A percentile compares a stretch with the other conserved stretches of the same genome.
phyloP scores from a whole-genome alignment of 1,284 basidiomycete species.

The Cryptococcus deneoformans region DNA sequence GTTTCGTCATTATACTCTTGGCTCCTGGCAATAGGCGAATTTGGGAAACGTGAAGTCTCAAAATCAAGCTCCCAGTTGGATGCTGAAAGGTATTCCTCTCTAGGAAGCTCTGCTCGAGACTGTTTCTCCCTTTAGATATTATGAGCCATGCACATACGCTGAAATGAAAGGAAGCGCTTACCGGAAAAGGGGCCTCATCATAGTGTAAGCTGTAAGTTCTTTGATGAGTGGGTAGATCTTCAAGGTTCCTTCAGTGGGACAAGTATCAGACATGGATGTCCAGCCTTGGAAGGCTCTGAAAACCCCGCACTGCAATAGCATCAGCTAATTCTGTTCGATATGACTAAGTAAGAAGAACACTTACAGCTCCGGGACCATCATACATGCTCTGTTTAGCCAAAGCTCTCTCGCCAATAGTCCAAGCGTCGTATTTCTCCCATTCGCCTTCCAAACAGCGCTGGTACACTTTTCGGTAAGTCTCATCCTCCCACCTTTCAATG shows the following conservation, averaged over 20 bases:
- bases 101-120: conserved; percentile 13
- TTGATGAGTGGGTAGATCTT: conserved; percentile 70
- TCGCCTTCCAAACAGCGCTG: conserved; percentile 57
- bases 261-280: conserved; percentile 62
- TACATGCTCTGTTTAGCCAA: conserved; percentile 44
- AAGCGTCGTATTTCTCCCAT: conserved; percentile 55
- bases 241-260: conserved; percentile 71
- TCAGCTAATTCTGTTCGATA: conserved; percentile 18
- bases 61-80: conserved; percentile 66
- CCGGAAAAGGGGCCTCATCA: conserved; percentile 73
- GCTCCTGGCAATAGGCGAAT: conserved; percentile 59
- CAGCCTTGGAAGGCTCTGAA: conserved; percentile 72
- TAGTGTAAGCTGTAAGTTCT: conserved; percentile 70
- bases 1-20: conserved; percentile 64
- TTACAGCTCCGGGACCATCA: conserved; percentile 38
- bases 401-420: conserved; percentile 34
- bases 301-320: conserved; percentile 58
- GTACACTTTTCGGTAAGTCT: conserved; percentile 60
- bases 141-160: no score
- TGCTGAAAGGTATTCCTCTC: conserved; percentile 51
- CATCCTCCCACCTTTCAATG: conserved; percentile 76
- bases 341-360: background rate
- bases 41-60: conserved; percentile 61
- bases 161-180: background rate
- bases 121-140: conserved; percentile 3